phyloP scores from a whole-genome alignment of 2,329 filamentous ascomycete species.

The Tolypocladium endophyticum region DNA sequence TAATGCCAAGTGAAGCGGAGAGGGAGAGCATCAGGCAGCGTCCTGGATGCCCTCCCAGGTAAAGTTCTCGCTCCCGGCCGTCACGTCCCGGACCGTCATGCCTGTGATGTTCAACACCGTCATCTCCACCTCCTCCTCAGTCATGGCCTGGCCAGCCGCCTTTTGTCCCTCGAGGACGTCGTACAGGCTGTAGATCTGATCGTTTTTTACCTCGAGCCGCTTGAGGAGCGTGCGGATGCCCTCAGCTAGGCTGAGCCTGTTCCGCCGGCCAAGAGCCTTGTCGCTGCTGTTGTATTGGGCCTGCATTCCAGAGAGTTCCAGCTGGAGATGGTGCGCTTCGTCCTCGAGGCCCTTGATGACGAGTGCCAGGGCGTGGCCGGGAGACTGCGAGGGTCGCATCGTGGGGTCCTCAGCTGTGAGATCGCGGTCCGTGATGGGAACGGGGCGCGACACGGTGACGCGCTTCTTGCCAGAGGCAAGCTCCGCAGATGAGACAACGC shows the following conservation, averaged over 20 bases:
- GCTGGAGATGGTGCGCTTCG: constrained; percentile 66
- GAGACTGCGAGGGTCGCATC: constrained; percentile 57
- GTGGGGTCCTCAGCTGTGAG: constrained; percentile 40
- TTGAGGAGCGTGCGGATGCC: constrained; percentile 52
- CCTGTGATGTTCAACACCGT: constrained; percentile 48
- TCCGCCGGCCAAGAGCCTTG: constrained; percentile 52
- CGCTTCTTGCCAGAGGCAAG: constrained; percentile 40
- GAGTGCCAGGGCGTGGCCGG: constrained; percentile 63
- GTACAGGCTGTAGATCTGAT: constrained; percentile 73
- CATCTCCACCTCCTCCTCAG: constrained; percentile 50
- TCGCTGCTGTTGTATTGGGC: constrained; percentile 56
- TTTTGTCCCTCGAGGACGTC: constrained; percentile 78
- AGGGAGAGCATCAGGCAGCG: constrained; percentile 3
- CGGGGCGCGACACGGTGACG: constrained; percentile 51
- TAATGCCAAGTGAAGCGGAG: neutral
- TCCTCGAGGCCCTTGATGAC: constrained; percentile 76
- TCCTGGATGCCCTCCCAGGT: constrained; percentile 31
- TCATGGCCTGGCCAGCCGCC: constrained; percentile 51
- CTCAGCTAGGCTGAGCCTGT: constrained; percentile 49
- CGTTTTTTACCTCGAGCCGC: constrained; percentile 61
- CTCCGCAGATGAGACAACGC: constrained; percentile 25
- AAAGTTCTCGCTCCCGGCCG: constrained; percentile 24
- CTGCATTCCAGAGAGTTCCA: constrained; percentile 53
- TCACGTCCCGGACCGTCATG: constrained; percentile 31
- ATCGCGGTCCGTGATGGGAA: constrained; percentile 54